Conservation (phyloP, 108 stramenopile species). For the Heterococcus sp. region DNA sequence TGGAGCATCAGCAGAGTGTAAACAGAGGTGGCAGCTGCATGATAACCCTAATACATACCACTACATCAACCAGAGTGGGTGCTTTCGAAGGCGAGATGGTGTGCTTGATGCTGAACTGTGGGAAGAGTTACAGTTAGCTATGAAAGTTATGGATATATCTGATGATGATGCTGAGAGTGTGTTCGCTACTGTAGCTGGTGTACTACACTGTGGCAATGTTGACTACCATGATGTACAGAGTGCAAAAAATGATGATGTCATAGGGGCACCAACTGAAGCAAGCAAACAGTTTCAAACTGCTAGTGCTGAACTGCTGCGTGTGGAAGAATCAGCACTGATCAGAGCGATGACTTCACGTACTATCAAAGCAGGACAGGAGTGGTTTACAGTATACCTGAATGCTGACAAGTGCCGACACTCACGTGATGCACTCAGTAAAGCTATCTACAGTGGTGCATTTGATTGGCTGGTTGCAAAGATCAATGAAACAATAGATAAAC, state of each 20-base stretch:
- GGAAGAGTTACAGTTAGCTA: slow-evolving; percentile 60
- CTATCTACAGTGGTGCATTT: slow-evolving; percentile 80
- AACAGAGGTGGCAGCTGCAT: slow-evolving; percentile 45
- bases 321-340: slow-evolving; percentile 39
- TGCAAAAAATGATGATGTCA: slow-evolving; percentile 24
- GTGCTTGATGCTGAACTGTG: slow-evolving; percentile 72
- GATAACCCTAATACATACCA: slow-evolving; percentile 67
- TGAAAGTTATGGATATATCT: slow-evolving; percentile 67
- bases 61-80: slow-evolving; percentile 65
- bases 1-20: slow-evolving; percentile 43
- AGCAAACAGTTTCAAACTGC: background rate
- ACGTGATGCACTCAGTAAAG: slow-evolving; percentile 87
- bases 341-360: slow-evolving; percentile 49
- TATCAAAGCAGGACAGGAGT: slow-evolving; percentile 46
- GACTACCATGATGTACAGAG: slow-evolving; percentile 54
- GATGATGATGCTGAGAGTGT: slow-evolving; percentile 61
- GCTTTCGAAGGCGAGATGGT: slow-evolving; percentile 77
- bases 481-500: slow-evolving; percentile 47
- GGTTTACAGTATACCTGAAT: slow-evolving; percentile 43
- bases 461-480: slow-evolving; percentile 72
- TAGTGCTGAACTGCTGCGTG: slow-evolving; percentile 27
- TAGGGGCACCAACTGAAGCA: background rate
- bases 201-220: slow-evolving; percentile 83
- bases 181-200: slow-evolving; percentile 64
- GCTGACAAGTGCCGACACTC: slow-evolving; percentile 46